Base-by-base conservation (phyloP, 345 rosid species). In the Salix udensis region DNA sequence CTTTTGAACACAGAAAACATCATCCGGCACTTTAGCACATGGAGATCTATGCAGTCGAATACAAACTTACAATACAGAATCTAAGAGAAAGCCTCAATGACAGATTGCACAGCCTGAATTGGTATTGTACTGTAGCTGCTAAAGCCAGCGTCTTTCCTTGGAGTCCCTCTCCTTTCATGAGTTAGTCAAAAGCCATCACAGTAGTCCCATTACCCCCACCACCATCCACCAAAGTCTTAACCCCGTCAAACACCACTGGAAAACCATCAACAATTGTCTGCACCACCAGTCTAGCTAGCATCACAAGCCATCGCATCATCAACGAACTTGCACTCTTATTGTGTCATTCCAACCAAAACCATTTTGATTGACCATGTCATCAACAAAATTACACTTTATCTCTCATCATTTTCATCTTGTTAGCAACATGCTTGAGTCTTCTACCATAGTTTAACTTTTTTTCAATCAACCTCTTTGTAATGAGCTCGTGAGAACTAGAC, bases 151-250 rank as follows among this genome's bases (percentile, higher is more conserved):
- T 85, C 66, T 8, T 6, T 94, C 97, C 65, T 87, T 75, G 24
- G 72, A 66, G 28, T 88, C 90, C 76, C 98, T 77, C 71, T 92
- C 97, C 77, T 88, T 88, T 61, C 94, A 97, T 10, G 78, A 74
- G 69, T 71, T 70, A 4, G 91, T 89, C n/a, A 69, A 89, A 91
- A 70, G 90, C 88, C 93, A 91, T 89, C 97, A 89, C 89, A 58
- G 87, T 24, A 42, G 90, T 89, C 50, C 97, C 97, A 10, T 84
- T 84, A 5, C 93, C 89, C 0, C 96, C 98, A 26, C 94, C 96
- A 12, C 90, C 90, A 67, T 94, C 97, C 28, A 91, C 93, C 88
- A 92, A 52, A 21, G 79, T 86, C 34, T 46, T 64, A 31, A 90
- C 55, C 11, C 91, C 91, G 1, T 91, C 85, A 75, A 92, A 85